Evolutionary conservation across 371 early-diverging fungal species (phyloP).

Genomic region (Basidiobolus meristosporus): DNA sequence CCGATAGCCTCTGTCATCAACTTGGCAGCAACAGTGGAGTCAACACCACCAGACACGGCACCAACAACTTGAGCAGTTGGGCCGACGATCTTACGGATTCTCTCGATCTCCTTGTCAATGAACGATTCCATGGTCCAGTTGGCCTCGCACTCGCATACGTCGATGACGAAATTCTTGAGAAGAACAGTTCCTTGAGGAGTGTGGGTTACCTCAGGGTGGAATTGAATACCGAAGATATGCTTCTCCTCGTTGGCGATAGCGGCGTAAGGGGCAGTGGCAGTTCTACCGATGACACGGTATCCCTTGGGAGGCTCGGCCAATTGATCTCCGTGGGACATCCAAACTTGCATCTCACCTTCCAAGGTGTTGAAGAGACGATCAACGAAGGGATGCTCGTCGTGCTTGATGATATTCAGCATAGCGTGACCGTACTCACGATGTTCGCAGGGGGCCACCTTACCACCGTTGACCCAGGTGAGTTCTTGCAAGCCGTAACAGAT

Average conservation of each 20-base stretch:
- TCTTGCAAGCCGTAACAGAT: constrained; percentile 95
- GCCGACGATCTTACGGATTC: constrained; percentile 80
- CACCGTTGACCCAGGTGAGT: constrained; percentile 73
- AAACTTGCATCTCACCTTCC: constrained; percentile 50
- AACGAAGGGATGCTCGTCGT: constrained; percentile 33
- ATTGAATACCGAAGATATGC: constrained; percentile 86
- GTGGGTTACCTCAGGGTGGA: constrained; percentile 97
- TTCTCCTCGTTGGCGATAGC: constrained; percentile 65
- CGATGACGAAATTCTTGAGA: constrained; percentile 79
- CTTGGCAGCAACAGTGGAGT: constrained; percentile 89
- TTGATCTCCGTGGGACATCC: constrained; percentile 98
- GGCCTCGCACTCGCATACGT: constrained; percentile 61
- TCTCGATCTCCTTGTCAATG: constrained; percentile 87
- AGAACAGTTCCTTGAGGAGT: constrained; percentile 68
- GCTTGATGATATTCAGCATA: constrained; percentile 35
- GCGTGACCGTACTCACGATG: constrained; percentile 93
- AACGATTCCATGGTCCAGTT: constrained; percentile 93
- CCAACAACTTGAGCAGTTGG: constrained; percentile 86
- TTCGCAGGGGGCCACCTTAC: constrained; percentile 71
- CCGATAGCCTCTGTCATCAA: constrained; percentile 94
- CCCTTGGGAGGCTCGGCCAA: constrained; percentile 56
- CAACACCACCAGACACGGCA: constrained; percentile 93
- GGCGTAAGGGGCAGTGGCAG: constrained; percentile 72
- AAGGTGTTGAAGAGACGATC: constrained; percentile 64
- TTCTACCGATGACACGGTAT: constrained; percentile 70